Conservation (phyloP, 1,284 basidiomycete species). For the Malassezia globosa region DNA sequence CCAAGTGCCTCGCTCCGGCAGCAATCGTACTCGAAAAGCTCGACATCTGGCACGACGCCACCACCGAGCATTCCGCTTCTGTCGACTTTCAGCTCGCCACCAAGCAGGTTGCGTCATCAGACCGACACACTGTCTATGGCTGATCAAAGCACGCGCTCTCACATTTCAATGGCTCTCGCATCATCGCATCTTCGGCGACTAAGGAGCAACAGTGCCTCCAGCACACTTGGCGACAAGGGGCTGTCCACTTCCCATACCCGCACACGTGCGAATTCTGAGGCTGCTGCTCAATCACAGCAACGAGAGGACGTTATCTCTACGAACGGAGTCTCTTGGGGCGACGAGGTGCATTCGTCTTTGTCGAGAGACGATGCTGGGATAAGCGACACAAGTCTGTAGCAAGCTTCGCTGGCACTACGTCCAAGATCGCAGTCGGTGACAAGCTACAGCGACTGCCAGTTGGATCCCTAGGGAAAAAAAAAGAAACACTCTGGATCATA, state of each 20-base stretch:
- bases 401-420: too few species aligned
- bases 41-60: background rate
- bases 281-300: background rate
- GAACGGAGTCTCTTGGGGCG: background rate
- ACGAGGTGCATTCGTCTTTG: background rate
- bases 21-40: conserved; percentile 1
- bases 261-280: conserved; percentile 14
- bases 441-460: too few species aligned
- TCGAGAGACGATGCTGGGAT: background rate
- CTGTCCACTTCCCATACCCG: background rate
- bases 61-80: background rate
- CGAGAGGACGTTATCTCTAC: too few species aligned
- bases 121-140: background rate
- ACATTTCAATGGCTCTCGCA: background rate
- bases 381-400: background rate
- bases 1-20: background rate
- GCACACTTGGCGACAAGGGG: background rate
- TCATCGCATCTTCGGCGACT: background rate
- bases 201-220: conserved; percentile 13
- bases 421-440: too few species aligned
- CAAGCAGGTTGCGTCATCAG: background rate
- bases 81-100: background rate
- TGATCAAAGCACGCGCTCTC: background rate
- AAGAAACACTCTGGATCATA: too few species aligned
- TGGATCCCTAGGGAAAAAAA: too few species aligned